Evolutionary conservation across 1,284 basidiomycete species (phyloP), one percentile per base, ranked within the genome.

Genomic region (Malassezia caprae): DNA sequence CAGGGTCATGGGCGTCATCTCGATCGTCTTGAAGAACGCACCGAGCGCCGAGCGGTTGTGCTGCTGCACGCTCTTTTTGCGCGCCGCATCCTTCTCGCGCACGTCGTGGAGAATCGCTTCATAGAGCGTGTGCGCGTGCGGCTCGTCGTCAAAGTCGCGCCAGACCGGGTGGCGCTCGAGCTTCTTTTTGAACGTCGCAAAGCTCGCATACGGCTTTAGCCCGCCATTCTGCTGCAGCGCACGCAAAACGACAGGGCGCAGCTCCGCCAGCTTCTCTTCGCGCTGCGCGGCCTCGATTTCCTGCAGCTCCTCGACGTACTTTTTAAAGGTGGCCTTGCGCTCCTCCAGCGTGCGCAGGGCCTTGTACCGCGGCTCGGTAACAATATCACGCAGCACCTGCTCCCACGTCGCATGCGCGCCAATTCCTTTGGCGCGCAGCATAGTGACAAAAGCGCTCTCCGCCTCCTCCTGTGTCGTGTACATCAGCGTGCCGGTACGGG

Each of bases 351-450:
- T 88, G 72, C 88, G 88, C 58, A 98, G 79, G 46, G 90, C 86
- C 78, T 91, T 94, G 79, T 96, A 98, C 62, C 96, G 78, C 34
- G 94, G 91, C 78, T 98, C 93, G 64, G 90, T 96, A 76, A 99
- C 91, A 76, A 94, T 90, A 65, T 87, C 86, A 68, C 93, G 83
- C 87, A 98, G 94, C 44, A 91, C 90, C 77, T 88, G 84, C 76
- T 99, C 94, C 94, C 94, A 99, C 19, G 89, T 91, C 87, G 88
- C 96, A 62, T 81, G 84, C 44, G 86, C 83, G 76, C 90, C 87
- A 45, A 98, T 85, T 21, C 87, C 86, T 48, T 88, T 87, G 73
- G 88, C 86, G 66, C 84, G 82, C 61, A 99, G 78, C 49, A 98
- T 79, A 76, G 87, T 85, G 63, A 84, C 83, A 76, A 99, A 98